Evolutionary conservation across 202 grass and related monocot species (phyloP), one percentile per base, ranked within the genome.

Genomic region (Saccharum hybrid): DNA sequence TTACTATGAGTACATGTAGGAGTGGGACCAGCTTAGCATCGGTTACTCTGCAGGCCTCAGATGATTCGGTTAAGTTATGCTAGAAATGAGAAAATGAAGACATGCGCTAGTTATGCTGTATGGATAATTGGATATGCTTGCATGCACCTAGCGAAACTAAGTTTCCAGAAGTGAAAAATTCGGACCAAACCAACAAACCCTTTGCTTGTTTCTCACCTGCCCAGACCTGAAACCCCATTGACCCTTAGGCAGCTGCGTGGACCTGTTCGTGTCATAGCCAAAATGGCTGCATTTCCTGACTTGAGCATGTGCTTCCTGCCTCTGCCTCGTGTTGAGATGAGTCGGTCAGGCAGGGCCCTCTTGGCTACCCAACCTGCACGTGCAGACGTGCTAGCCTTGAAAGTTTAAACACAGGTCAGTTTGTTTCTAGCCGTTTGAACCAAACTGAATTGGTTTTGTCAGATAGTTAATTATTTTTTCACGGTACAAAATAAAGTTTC

Each of bases 241-340:
- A 52, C 64, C 3, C 23, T 36, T 73, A 15, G 45, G 45, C 14
- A 33, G 10, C 14, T 56, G 52, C n/a, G 6, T 56, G 10, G 8
- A 28, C 49, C 26, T 71, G 11, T 15, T 31, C 4, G 8, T 77
- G 74, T 37, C 74, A 16, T 77, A 36, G 65, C 49, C 52, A 43
- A 86, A 78, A 14, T 66, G 30, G 38, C n/a, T 28, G 9, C 41
- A 28, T 80, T 23, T 18, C 43, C 74, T 14, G 40, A 61, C 19
- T 78, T 84, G 4, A 11, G 70, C 83, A 72, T 73, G 59, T 81
- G 78, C 63, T 16, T 37, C 16, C 8, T 74, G 10, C n/a, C 56
- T 57, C 54, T 57, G 52, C 52, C 52, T 61, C 21, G 8, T 26
- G 22, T 26, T 10, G 10, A 51, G 51, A 69, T 78, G 18, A 48